phyloP scores from a whole-genome alignment of 495 filamentous ascomycete species.

The Penicillium mononematosum region DNA sequence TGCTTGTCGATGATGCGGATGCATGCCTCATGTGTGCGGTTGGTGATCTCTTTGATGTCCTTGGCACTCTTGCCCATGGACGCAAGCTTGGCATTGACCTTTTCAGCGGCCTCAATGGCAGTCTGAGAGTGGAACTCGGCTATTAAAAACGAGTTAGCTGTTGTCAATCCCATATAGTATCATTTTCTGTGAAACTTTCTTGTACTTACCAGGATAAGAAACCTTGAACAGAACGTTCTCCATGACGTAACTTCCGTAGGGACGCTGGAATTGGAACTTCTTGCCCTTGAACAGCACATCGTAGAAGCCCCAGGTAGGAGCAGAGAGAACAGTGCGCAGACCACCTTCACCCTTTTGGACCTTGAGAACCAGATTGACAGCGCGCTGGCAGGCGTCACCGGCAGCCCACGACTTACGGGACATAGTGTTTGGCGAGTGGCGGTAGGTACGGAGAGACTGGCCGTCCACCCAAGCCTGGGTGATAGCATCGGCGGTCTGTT shows the following conservation, averaged over 20 bases:
- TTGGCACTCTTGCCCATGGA: slow-evolving; percentile 84
- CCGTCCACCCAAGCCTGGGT: slow-evolving; percentile 98
- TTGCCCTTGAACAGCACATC: slow-evolving; percentile 95
- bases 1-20: slow-evolving; percentile 99
- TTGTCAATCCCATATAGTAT: background rate
- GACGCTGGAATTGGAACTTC: slow-evolving; percentile 91
- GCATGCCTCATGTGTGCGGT: slow-evolving; percentile 97
- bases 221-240: slow-evolving; percentile 99
- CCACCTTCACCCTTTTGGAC: slow-evolving; percentile 89
- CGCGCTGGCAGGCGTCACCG: slow-evolving; percentile 94
- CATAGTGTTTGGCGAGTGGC: slow-evolving; percentile 98
- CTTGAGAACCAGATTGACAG: slow-evolving; percentile 91
- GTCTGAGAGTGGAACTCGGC: slow-evolving; percentile 99
- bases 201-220: slow-evolving; percentile 78
- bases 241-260: slow-evolving; percentile 98
- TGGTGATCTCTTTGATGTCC: slow-evolving; percentile 90
- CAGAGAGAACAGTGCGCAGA: slow-evolving; percentile 86
- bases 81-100: slow-evolving; percentile 77
- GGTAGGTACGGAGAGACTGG: slow-evolving; percentile 92
- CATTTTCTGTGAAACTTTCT: background rate
- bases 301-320: slow-evolving; percentile 97
- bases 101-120: slow-evolving; percentile 90
- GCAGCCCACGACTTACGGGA: slow-evolving; percentile 98
- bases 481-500: slow-evolving; percentile 91
- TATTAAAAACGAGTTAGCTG: slow-evolving; percentile 26